These are phyloP conservation scores for Cercophora scortea DNA, from an alignment of 495 filamentous ascomycete genomes.

Conservation along the genomic window DNA sequence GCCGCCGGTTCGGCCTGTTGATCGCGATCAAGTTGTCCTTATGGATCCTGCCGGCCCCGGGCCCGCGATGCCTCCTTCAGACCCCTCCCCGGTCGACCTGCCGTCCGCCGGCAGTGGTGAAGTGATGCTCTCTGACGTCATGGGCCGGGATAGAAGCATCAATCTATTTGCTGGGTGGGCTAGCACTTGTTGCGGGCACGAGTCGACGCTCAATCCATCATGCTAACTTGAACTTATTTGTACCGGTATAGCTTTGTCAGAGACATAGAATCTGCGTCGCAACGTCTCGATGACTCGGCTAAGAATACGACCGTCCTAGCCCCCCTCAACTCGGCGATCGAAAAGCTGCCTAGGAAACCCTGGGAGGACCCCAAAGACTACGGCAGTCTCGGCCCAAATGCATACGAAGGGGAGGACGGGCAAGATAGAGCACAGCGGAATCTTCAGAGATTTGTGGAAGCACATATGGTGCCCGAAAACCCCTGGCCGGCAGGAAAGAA, in stretches of 20 bases:
- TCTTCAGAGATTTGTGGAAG: constrained; percentile 75
- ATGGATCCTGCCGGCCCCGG: constrained; percentile 29
- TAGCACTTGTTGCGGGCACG: neutral
- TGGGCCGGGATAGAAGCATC: constrained; percentile 72
- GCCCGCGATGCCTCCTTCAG: constrained; percentile 25
- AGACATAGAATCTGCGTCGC: constrained; percentile 64
- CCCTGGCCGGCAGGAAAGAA: constrained; percentile 78
- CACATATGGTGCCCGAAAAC: constrained; percentile 67
- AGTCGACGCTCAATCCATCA: neutral
- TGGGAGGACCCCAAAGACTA: constrained; percentile 92
- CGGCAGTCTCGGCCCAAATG: constrained; percentile 57
- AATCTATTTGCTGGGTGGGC: constrained; percentile 70
- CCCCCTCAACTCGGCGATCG: constrained; percentile 74
- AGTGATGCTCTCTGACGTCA: constrained; percentile 73
- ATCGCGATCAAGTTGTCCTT: constrained; percentile 24
- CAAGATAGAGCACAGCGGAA: constrained; percentile 74
- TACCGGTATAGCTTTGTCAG: constrained; percentile 52
- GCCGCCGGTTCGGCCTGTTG: constrained; percentile 1
- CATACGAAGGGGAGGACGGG: constrained; percentile 73
- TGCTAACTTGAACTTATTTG: neutral
- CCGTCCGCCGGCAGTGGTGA: constrained; percentile 29
- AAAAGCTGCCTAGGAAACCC: constrained; percentile 75
- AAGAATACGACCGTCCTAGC: constrained; percentile 86
- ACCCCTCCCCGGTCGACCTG: constrained; percentile 24
- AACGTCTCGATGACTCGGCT: constrained; percentile 58